Percentiles rank a stretch among this genome's conserved stretches.
Conservation (phyloP, 2,329 filamentous ascomycete species). For the Colletotrichum chrysophilum region DNA sequence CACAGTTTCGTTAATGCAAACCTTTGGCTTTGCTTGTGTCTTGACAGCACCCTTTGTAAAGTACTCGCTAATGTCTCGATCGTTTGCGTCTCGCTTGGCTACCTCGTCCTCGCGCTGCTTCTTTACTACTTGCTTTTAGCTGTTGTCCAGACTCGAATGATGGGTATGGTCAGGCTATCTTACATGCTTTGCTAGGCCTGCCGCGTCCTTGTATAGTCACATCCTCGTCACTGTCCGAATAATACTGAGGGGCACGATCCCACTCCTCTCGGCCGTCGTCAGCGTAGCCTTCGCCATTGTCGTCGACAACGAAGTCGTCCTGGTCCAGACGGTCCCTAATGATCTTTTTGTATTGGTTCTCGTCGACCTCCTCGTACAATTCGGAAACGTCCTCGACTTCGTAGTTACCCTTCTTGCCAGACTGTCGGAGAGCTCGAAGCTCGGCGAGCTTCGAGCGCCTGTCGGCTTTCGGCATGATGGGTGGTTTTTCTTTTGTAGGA, state of each 20-base stretch:
- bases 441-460: conserved; percentile 70
- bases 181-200: conserved; percentile 57
- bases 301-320: conserved; percentile 98
- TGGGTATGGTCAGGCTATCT: conserved; percentile 23
- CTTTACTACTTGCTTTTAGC: conserved; percentile 66
- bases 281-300: conserved; percentile 96
- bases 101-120: conserved; percentile 87
- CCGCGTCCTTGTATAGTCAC: conserved; percentile 49
- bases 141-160: background rate
- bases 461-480: conserved; percentile 46
- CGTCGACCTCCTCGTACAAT: conserved; percentile 95
- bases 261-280: conserved; percentile 96
- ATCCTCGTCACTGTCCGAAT: conserved; percentile 79
- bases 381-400: conserved; percentile 83
- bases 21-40: conserved; percentile 80
- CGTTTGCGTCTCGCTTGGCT: conserved; percentile 83
- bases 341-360: conserved; percentile 96
- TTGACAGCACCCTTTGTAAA: conserved; percentile 79
- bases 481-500: background rate
- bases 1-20: conserved; percentile 40
- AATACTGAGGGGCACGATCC: conserved; percentile 71
- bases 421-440: conserved; percentile 81
- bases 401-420: conserved; percentile 91
- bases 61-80: conserved; percentile 92
- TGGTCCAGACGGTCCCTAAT: conserved; percentile 87